These are phyloP conservation scores for Pseudocercospora eumusae DNA, from an alignment of 2,329 filamentous ascomycete genomes.

Conservation along the genomic window DNA sequence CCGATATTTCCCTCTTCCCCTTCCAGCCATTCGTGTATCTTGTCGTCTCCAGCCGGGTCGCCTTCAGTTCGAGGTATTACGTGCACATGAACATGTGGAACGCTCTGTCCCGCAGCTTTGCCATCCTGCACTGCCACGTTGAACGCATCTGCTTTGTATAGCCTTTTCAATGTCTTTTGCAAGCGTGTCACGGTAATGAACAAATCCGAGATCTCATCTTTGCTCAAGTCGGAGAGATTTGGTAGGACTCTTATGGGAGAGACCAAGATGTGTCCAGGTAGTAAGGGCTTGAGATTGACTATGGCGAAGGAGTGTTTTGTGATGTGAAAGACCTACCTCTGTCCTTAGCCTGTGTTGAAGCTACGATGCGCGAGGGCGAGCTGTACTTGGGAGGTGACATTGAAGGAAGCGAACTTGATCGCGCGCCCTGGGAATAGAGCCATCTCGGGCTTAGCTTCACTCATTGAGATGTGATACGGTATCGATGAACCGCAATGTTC, in stretches of 20 bases:
- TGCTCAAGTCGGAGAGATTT: conserved; percentile 72
- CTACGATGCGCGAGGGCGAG: conserved; percentile 14
- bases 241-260: conserved; percentile 68
- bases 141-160: conserved; percentile 70
- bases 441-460: conserved; percentile 14
- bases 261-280: conserved; percentile 90
- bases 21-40: conserved; percentile 81
- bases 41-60: conserved; percentile 66
- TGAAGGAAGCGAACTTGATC: conserved; percentile 49
- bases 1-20: conserved; percentile 82
- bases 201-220: conserved; percentile 75
- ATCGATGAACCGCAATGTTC: not conserved
- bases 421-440: conserved; percentile 44
- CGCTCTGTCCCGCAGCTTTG: conserved; percentile 84
- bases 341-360: conserved; percentile 19
- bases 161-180: conserved; percentile 69
- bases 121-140: conserved; percentile 97
- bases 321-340: conserved; percentile 75
- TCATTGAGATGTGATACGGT: conserved; percentile 8
- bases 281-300: conserved; percentile 91
- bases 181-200: conserved; percentile 77
- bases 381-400: conserved; percentile 48
- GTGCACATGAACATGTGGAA: conserved; percentile 90
- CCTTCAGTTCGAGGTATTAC: conserved; percentile 71
- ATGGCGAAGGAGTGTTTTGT: conserved; percentile 81